Conservation (phyloP, 768 basidiomycete species). For the Termitomyces sp. region DNA sequence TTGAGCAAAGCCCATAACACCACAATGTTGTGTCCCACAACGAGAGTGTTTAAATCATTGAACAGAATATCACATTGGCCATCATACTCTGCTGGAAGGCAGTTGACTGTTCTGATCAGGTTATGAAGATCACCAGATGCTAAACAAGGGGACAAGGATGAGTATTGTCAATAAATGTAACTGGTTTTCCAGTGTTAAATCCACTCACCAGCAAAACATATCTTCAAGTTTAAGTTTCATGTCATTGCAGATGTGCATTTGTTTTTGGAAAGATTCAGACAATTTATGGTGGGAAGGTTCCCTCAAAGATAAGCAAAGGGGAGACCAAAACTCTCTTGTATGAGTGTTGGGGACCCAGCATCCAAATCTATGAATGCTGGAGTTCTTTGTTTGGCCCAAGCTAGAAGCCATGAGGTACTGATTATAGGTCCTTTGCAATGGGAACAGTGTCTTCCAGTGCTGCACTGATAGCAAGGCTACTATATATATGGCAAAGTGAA, state of each 20-base stretch:
- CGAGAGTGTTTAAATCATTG: slow-evolving; percentile 23
- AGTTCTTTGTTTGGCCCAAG: slow-evolving; percentile 26
- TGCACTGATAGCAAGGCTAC: no score
- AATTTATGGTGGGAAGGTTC: slow-evolving; percentile 29
- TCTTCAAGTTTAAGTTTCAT: slow-evolving; percentile 25
- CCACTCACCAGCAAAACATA: slow-evolving; percentile 27
- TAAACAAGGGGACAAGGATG: neutral
- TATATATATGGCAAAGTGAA: no score
- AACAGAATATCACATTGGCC: slow-evolving; percentile 24
- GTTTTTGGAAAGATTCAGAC: slow-evolving; percentile 24
- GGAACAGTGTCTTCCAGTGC: slow-evolving; percentile 29
- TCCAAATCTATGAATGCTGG: slow-evolving; percentile 22
- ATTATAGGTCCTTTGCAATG: slow-evolving; percentile 28
- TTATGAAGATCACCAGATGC: slow-evolving; percentile 31
- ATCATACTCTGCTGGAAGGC: slow-evolving; percentile 22
- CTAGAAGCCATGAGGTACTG: slow-evolving; percentile 27
- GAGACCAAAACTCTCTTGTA: slow-evolving; percentile 10
- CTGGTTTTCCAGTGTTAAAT: no score
- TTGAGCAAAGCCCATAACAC: slow-evolving; percentile 27
- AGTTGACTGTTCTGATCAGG: slow-evolving; percentile 29
- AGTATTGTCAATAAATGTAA: neutral
- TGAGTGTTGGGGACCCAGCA: neutral
- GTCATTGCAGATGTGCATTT: slow-evolving; percentile 13
- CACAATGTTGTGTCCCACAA: slow-evolving; percentile 24
- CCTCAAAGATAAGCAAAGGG: slow-evolving; percentile 20